A percentile compares a stretch with the other conserved stretches of the same genome.
Evolutionary conservation across 2,329 filamentous ascomycete genomes (phyloP).

Genomic region (Cladobotryum protrusum): DNA sequence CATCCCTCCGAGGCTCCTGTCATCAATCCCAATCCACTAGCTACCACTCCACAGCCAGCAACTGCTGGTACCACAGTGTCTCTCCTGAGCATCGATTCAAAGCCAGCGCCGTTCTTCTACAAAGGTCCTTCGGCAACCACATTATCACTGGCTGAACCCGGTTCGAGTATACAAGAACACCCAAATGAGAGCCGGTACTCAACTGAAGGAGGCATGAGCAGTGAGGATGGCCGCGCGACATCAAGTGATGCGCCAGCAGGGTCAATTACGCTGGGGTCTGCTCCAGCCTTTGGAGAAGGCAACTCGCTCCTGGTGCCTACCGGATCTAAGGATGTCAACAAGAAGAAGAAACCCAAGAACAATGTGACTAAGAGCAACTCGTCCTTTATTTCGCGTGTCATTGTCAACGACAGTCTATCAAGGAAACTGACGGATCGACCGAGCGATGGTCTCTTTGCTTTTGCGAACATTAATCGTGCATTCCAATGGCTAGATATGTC

Average conservation of each 20-base stretch:
- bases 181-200: conserved; percentile 56
- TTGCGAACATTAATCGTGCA: conserved; percentile 91
- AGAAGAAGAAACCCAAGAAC: conserved; percentile 91
- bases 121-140: conserved; percentile 47
- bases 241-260: conserved; percentile 46
- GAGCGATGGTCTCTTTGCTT: conserved; percentile 75
- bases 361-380: conserved; percentile 98
- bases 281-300: conserved; percentile 76
- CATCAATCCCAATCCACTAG: conserved; percentile 82
- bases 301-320: conserved; percentile 65
- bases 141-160: conserved; percentile 36
- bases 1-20: conserved; percentile 90
- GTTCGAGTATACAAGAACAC: conserved; percentile 54
- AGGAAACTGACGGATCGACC: conserved; percentile 77
- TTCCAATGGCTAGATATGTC: conserved; percentile 95
- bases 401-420: conserved; percentile 73
- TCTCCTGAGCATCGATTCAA: conserved; percentile 64
- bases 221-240: conserved; percentile 48
- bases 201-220: conserved; percentile 52
- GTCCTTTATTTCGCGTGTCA: conserved; percentile 94
- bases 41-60: conserved; percentile 77
- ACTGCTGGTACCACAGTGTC: conserved; percentile 81
- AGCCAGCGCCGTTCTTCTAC: conserved; percentile 50
- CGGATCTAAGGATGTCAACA: conserved; percentile 65
- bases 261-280: conserved; percentile 36